A percentile compares a stretch with the other conserved stretches of the same genome.
Conservation (phyloP, 108 stramenopile species). For the Discostella stelligeroides region DNA sequence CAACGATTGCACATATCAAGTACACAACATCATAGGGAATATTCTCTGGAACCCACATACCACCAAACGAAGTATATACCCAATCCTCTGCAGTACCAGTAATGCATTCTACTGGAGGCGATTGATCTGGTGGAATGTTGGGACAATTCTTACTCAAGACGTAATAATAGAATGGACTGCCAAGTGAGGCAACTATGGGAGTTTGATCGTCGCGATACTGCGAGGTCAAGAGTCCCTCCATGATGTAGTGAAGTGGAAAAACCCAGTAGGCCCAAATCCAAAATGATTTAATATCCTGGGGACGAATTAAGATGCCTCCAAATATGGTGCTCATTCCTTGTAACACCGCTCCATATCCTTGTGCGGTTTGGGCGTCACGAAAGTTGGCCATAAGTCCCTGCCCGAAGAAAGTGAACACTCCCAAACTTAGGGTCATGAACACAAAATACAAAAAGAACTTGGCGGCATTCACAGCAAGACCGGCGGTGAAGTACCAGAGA, state of each 20-base stretch:
- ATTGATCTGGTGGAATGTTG: slow-evolving; percentile 9
- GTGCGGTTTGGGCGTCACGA: slow-evolving; percentile 50
- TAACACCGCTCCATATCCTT: slow-evolving; percentile 58
- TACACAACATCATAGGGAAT: slow-evolving; percentile 57
- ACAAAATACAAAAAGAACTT: slow-evolving; percentile 66
- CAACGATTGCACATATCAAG: slow-evolving; percentile 44
- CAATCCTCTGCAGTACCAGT: slow-evolving; percentile 71
- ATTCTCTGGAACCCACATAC: slow-evolving; percentile 52
- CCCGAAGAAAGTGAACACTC: slow-evolving; percentile 46
- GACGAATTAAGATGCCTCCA: slow-evolving; percentile 64
- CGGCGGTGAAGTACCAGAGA: slow-evolving; percentile 63
- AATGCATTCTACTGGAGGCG: slow-evolving; percentile 1
- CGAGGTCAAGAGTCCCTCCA: slow-evolving; percentile 62
- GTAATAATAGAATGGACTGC: slow-evolving; percentile 50
- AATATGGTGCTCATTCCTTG: slow-evolving; percentile 59
- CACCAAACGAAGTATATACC: slow-evolving; percentile 58
- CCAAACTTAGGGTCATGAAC: slow-evolving; percentile 39
- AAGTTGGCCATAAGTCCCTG: slow-evolving; percentile 64
- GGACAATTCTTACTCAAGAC: slow-evolving; percentile 36
- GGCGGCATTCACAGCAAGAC: slow-evolving; percentile 46
- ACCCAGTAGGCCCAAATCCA: slow-evolving; percentile 62
- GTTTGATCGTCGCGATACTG: no score
- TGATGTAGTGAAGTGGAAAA: slow-evolving; percentile 59
- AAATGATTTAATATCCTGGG: slow-evolving; percentile 54
- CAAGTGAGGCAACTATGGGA: slow-evolving; percentile 51